A percentile compares a stretch with the other conserved stretches of the same genome.
Evolutionary conservation across 257 asterid species (phyloP).

Genomic region (Capsicum rhomboideum): DNA sequence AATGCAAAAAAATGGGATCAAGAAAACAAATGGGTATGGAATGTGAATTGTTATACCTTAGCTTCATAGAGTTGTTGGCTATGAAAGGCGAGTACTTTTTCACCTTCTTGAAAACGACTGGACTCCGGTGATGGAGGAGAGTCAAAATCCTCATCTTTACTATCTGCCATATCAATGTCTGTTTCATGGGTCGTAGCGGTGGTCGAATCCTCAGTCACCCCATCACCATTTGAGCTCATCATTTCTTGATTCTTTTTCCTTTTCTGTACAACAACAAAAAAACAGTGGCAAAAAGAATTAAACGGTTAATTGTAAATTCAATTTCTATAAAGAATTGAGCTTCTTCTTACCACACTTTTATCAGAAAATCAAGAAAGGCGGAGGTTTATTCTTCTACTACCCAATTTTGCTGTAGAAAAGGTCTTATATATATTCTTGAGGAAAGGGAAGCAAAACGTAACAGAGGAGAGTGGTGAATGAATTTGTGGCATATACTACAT

Average conservation of each 20-base stretch:
- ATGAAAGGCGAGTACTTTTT: constrained; percentile 59
- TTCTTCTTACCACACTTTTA: no score
- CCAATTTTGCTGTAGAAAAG: no score
- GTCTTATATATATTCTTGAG: no score
- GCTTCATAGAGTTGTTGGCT: constrained; percentile 46
- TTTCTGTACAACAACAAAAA: neutral
- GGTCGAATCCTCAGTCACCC: constrained; percentile 7
- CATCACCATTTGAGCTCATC: constrained; percentile 10
- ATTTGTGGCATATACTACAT: no score
- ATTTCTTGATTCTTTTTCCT: neutral
- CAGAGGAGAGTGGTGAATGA: no score
- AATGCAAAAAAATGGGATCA: neutral
- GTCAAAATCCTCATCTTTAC: constrained; percentile 9
- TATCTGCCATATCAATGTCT: constrained; percentile 5
- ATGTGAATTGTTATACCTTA: constrained; percentile 33
- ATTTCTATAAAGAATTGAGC: neutral
- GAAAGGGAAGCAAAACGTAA: no score
- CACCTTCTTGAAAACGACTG: constrained; percentile 42
- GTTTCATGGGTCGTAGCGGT: constrained; percentile 10
- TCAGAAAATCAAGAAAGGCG: no score
- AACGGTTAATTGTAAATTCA: neutral
- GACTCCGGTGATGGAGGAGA: neutral
- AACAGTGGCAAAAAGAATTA: neutral
- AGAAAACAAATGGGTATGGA: neutral
- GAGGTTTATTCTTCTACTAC: no score